A percentile compares a stretch with the other conserved stretches of the same genome.
These are phyloP conservation scores for Saitozyma sp. DNA, from an alignment of 768 basidiomycete species.

Conservation along the genomic window DNA sequence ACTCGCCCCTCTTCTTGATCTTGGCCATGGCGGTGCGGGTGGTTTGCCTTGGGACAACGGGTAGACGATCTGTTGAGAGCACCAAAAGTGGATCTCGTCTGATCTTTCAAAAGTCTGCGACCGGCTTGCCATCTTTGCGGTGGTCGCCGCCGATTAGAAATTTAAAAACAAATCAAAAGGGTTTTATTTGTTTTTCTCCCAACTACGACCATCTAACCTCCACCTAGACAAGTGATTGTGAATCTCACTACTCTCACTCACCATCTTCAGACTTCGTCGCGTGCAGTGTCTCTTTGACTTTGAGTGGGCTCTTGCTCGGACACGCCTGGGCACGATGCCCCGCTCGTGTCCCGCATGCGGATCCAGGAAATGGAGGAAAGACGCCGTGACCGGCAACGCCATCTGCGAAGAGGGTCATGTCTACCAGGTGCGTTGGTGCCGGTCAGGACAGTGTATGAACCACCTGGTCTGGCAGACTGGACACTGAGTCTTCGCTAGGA, in stretches of 20 bases:
- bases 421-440: constrained; percentile 64
- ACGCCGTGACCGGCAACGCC: constrained; percentile 73
- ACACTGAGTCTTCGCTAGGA: constrained; percentile 58
- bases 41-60: not conserved
- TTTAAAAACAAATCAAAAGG: too few relatives aligned
- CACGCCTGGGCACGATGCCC: constrained; percentile 18
- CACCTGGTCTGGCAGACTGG: not conserved
- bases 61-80: too few relatives aligned
- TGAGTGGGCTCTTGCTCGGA: not conserved
- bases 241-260: too few relatives aligned
- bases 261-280: too few relatives aligned
- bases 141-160: too few relatives aligned
- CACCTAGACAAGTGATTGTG: too few relatives aligned
- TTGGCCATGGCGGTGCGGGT: constrained; percentile 47
- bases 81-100: too few relatives aligned
- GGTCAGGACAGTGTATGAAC: not conserved
- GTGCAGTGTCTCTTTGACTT: too few relatives aligned
- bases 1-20: constrained; percentile 54
- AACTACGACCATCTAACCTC: too few relatives aligned
- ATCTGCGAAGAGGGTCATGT: constrained; percentile 91
- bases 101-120: too few relatives aligned
- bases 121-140: too few relatives aligned
- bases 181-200: too few relatives aligned
- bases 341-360: constrained; percentile 74
- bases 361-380: constrained; percentile 84